Evolutionary conservation across 2,329 filamentous ascomycete genomes (phyloP).

Genomic region (Ophiostoma himal-ulmi): DNA sequence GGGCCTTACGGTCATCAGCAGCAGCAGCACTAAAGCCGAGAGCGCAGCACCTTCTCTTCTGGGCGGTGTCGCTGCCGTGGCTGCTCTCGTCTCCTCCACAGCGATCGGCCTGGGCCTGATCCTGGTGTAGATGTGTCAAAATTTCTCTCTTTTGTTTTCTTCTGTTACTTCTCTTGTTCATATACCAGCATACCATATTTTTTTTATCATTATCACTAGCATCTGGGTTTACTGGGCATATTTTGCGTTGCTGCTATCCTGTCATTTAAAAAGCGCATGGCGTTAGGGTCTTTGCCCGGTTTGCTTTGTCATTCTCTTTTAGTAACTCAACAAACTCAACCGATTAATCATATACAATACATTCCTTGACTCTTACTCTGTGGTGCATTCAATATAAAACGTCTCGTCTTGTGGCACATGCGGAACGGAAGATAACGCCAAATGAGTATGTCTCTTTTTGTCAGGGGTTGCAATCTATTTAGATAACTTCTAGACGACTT

Average conservation of each 20-base stretch:
- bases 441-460: too few species aligned
- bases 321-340: too few species aligned
- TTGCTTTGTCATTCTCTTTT: not conserved
- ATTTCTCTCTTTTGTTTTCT: slow-evolving; percentile 39
- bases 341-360: too few species aligned
- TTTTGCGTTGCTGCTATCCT: not conserved
- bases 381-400: too few species aligned
- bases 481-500: not conserved
- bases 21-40: not conserved
- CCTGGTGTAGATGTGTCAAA: slow-evolving; percentile 31
- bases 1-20: slow-evolving; percentile 32
- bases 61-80: not conserved
- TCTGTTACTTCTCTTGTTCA: not conserved
- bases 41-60: not conserved
- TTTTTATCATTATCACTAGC: not conserved
- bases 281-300: slow-evolving; percentile 10
- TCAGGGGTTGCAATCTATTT: not conserved
- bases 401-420: too few species aligned
- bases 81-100: slow-evolving; percentile 16
- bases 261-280: slow-evolving; percentile 10
- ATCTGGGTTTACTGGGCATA: not conserved
- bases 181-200: slow-evolving; percentile 1
- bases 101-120: slow-evolving; percentile 20
- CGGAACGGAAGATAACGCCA: too few species aligned
- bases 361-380: too few species aligned